phyloP scores from a whole-genome alignment of 2,329 filamentous ascomycete species.

The Leptodontidium sp. region DNA sequence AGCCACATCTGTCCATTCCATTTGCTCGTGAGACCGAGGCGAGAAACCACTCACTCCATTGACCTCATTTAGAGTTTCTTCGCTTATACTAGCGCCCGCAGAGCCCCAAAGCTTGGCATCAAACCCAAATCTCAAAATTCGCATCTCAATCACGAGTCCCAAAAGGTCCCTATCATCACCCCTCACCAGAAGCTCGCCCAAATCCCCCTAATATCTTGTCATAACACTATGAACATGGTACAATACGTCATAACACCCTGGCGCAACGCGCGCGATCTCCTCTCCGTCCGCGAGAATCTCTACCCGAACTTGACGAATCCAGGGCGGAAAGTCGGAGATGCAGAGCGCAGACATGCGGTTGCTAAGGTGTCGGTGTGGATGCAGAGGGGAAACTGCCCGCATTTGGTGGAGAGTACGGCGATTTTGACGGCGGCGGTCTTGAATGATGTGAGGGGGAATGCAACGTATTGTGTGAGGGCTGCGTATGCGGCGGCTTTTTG shows the following conservation, averaged over 20 bases:
- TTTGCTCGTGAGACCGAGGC: not conserved
- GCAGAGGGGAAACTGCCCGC: constrained; percentile 76
- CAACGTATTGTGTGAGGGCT: constrained; percentile 66
- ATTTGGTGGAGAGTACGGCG: constrained; percentile 81
- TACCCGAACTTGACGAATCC: constrained; percentile 53
- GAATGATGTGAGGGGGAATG: constrained; percentile 59
- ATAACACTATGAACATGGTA: constrained; percentile 58
- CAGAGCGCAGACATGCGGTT: constrained; percentile 57
- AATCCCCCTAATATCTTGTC: not conserved
- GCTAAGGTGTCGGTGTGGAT: constrained; percentile 72
- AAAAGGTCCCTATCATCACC: not conserved
- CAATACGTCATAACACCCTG: constrained; percentile 79
- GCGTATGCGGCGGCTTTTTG: constrained; percentile 80
- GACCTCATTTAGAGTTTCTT: constrained; percentile 15
- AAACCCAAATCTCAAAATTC: constrained; percentile 21
- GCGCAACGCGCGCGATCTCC: constrained; percentile 71
- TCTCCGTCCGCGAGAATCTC: constrained; percentile 70
- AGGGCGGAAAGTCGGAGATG: constrained; percentile 68
- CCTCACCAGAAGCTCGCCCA: not conserved
- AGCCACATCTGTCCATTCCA: not conserved
- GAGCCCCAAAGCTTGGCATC: constrained; percentile 38
- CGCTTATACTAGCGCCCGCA: constrained; percentile 26
- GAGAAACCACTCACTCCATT: not conserved
- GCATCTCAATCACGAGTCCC: constrained; percentile 13
- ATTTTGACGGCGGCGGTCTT: constrained; percentile 74